Percentiles rank a stretch among this genome's conserved stretches.
phyloP scores from a whole-genome alignment of 805 yeast genomes.

The Saccharomyces paradoxus region DNA sequence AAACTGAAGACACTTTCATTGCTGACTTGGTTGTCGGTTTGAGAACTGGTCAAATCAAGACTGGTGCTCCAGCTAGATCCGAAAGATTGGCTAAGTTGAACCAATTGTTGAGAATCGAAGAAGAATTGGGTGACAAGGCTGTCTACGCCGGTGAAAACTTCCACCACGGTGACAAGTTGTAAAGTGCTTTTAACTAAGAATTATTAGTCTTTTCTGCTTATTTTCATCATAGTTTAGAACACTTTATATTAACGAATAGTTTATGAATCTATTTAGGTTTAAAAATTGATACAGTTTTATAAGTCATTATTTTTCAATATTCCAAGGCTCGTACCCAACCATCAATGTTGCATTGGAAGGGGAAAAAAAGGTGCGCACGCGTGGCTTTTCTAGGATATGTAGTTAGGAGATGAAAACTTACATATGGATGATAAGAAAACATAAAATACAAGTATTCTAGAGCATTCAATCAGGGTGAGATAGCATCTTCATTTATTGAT shows the following conservation, averaged over 20 bases:
- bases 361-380: background rate
- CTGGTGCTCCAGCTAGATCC: slow-evolving; percentile 99
- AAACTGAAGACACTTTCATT: slow-evolving; percentile 96
- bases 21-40: slow-evolving; percentile 97
- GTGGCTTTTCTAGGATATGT: background rate
- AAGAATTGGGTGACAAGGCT: slow-evolving; percentile 96
- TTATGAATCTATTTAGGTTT: slow-evolving; percentile 12
- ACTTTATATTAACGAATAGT: slow-evolving; percentile 6
- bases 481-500: background rate
- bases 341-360: too few species aligned
- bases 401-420: too few species aligned
- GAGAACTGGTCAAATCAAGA: slow-evolving; percentile 97
- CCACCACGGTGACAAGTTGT: slow-evolving; percentile 47
- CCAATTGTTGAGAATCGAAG: slow-evolving; percentile 98
- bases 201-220: slow-evolving; percentile 1
- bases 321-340: background rate
- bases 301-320: background rate
- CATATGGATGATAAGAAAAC: background rate
- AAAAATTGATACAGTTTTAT: slow-evolving; percentile 12
- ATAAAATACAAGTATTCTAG: background rate
- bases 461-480: background rate
- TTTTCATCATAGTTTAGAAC: slow-evolving; percentile 4
- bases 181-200: slow-evolving; percentile 11
- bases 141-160: slow-evolving; percentile 88
- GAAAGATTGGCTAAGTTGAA: slow-evolving; percentile 98